Evolutionary conservation across 805 yeast genomes (phyloP).

Genomic region (Candida loeiensis): DNA sequence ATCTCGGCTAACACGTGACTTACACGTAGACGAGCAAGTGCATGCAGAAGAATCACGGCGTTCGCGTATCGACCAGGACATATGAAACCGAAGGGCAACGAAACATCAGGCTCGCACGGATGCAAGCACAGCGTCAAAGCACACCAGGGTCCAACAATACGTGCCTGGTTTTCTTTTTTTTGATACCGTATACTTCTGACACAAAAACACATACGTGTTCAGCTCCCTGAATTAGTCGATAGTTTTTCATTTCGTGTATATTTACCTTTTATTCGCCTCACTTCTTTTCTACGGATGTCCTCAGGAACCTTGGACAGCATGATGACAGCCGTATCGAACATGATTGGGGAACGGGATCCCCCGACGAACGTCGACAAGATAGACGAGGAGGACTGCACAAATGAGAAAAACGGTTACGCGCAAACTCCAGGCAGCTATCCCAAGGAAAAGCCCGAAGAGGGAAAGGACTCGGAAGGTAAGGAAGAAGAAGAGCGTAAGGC

Average conservation of each 20-base stretch:
- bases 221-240: slow-evolving; percentile 1
- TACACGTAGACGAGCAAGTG: not conserved
- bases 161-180: too few relatives aligned
- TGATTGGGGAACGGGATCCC: slow-evolving; percentile 3
- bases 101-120: too few relatives aligned
- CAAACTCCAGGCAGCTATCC: slow-evolving; percentile 1
- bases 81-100: too few relatives aligned
- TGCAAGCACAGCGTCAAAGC: too few relatives aligned
- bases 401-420: too few relatives aligned
- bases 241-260: slow-evolving; percentile 1
- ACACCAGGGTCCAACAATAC: not conserved
- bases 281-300: slow-evolving; percentile 8
- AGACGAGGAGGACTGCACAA: too few relatives aligned
- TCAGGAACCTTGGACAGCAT: slow-evolving; percentile 13
- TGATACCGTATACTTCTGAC: not conserved
- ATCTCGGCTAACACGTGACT: not conserved
- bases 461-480: not conserved
- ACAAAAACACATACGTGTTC: slow-evolving; percentile 1
- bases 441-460: not conserved
- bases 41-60: too few relatives aligned
- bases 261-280: not conserved
- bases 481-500: not conserved
- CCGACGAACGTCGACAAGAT: too few relatives aligned
- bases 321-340: slow-evolving; percentile 11
- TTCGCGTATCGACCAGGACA: too few relatives aligned